Percentiles rank a stretch among this genome's conserved stretches.
Evolutionary conservation across 371 early-diverging fungal genomes (phyloP).

Genomic region (Haplosporangium sp.): DNA sequence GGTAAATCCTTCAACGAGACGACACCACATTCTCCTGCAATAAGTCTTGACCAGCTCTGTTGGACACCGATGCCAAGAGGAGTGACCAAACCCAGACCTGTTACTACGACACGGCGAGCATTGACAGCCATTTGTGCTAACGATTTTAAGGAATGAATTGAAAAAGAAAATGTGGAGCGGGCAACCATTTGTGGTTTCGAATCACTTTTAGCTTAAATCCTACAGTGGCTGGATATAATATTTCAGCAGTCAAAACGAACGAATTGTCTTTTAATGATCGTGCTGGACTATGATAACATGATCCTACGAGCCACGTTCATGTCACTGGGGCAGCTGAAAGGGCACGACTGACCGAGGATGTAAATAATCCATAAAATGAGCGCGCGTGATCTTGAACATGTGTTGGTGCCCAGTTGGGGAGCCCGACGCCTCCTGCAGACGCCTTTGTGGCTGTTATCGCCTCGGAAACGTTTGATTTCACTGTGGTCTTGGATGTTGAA

Average conservation of each 20-base stretch:
- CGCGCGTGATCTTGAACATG: not conserved
- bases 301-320: too few species aligned
- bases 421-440: not conserved
- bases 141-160: not conserved
- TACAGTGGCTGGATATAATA: too few species aligned
- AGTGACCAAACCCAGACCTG: conserved; percentile 94
- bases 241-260: too few species aligned
- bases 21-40: conserved; percentile 83
- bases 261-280: too few species aligned
- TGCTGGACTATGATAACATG: too few species aligned
- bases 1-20: conserved; percentile 64
- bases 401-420: not conserved
- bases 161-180: not conserved
- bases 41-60: conserved; percentile 79
- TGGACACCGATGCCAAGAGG: conserved; percentile 87
- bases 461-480: not conserved
- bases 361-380: not conserved
- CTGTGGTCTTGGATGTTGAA: conserved; percentile 10
- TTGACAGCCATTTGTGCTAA: conserved; percentile 22
- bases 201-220: too few species aligned
- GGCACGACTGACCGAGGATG: not conserved
- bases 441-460: not conserved
- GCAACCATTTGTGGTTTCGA: too few species aligned
- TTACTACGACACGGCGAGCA: conserved; percentile 89
- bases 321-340: not conserved